Percentiles rank a stretch among this genome's conserved stretches.
phyloP scores from a whole-genome alignment of 2,329 filamentous ascomycete species.

The Talaromyces sp. region DNA sequence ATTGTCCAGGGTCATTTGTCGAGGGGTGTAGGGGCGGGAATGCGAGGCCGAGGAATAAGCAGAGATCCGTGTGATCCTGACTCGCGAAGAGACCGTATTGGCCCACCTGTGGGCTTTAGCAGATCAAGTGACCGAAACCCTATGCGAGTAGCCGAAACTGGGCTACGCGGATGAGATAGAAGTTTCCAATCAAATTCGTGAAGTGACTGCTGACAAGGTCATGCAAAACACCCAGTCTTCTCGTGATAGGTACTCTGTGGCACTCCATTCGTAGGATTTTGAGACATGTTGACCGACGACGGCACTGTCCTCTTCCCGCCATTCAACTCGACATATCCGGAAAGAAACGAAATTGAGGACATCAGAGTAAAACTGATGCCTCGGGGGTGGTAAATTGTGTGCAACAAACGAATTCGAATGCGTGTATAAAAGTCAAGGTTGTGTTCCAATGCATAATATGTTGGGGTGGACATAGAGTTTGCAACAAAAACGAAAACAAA shows the following conservation, averaged over 20 bases:
- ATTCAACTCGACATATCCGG: not conserved
- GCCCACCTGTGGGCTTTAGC: slow-evolving; percentile 27
- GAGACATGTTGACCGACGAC: not conserved
- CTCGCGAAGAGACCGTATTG: slow-evolving; percentile 15
- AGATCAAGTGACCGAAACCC: slow-evolving; percentile 57
- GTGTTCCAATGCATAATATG: not conserved
- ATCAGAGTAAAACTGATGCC: not conserved
- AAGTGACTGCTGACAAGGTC: slow-evolving; percentile 5
- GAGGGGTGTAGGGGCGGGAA: not conserved
- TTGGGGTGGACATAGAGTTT: slow-evolving; percentile 2
- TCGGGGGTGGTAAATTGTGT: not conserved
- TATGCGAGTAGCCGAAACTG: slow-evolving; percentile 48
- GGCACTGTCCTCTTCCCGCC: slow-evolving; percentile 1
- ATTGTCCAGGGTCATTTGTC: not conserved
- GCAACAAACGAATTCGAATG: slow-evolving; percentile 14
- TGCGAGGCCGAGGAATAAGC: not conserved
- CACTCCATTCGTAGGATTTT: slow-evolving; percentile 4
- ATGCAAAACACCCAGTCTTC: not conserved
- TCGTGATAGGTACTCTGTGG: not conserved
- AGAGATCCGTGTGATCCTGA: slow-evolving; percentile 1
- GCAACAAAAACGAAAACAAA: slow-evolving; percentile 26
- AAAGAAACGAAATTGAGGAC: not conserved
- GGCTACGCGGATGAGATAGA: slow-evolving; percentile 18
- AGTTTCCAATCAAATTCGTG: slow-evolving; percentile 18
- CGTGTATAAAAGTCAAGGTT: slow-evolving; percentile 8